Evolutionary conservation across 2,329 filamentous ascomycete genomes (phyloP).

Genomic region (Thielaviopsis ethacetica): DNA sequence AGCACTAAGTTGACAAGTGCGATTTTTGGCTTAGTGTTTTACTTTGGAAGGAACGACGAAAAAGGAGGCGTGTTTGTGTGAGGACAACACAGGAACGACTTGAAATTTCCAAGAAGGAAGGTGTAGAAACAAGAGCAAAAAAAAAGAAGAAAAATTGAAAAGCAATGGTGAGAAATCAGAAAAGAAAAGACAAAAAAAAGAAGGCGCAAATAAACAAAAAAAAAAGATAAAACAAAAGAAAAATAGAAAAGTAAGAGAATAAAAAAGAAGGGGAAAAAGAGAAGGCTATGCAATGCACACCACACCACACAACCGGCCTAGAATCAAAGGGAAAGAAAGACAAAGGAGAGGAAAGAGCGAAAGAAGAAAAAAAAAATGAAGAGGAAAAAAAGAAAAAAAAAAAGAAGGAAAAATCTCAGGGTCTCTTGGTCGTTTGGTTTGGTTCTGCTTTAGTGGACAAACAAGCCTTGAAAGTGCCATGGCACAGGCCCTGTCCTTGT

Average conservation of each 20-base stretch:
- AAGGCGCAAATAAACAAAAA: neutral
- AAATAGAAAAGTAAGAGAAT: neutral
- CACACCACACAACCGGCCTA: neutral
- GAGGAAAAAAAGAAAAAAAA: neutral
- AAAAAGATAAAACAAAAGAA: neutral
- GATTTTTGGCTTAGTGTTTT: too few species aligned
- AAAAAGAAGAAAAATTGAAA: too few species aligned
- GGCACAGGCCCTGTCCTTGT: too few species aligned
- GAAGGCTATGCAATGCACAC: neutral
- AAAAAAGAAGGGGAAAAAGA: neutral
- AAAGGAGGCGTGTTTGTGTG: too few species aligned
- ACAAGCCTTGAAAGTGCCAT: too few species aligned
- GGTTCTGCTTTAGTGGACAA: neutral
- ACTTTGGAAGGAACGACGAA: too few species aligned
- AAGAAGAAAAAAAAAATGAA: conserved; percentile 1
- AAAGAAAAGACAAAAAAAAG: neutral
- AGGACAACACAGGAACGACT: too few species aligned
- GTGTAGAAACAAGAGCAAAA: too few species aligned
- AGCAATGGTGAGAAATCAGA: too few species aligned
- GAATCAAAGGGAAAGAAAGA: neutral
- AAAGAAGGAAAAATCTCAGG: neutral
- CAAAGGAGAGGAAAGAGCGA: neutral
- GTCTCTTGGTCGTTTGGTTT: neutral
- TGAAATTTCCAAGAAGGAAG: too few species aligned
- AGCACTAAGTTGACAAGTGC: too few species aligned